A percentile compares a stretch with the other conserved stretches of the same genome.
phyloP scores from a whole-genome alignment of 2,329 filamentous ascomycete genomes.

The Rutstroemia sp. region DNA sequence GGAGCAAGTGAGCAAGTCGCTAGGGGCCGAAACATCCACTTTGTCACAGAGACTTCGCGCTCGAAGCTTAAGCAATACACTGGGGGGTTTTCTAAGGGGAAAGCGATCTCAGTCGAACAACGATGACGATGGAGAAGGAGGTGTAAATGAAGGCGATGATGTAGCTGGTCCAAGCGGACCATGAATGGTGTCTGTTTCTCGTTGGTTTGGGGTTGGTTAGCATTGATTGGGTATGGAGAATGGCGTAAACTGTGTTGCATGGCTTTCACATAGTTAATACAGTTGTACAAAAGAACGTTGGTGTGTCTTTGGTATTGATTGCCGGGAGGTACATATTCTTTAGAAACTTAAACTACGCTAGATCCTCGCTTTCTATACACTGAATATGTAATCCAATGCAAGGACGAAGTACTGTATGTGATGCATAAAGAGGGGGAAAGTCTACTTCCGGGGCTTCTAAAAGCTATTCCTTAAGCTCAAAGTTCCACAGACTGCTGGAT shows the following conservation, averaged over 20 bases:
- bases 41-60: conserved; percentile 21
- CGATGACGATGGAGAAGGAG: conserved; percentile 6
- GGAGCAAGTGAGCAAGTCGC: conserved; percentile 17
- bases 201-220: conserved; percentile 3
- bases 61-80: conserved; percentile 26
- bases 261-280: neutral
- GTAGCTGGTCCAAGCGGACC: conserved; percentile 25
- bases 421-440: too few relatives aligned
- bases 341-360: neutral
- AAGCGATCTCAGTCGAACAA: conserved; percentile 1
- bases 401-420: too few relatives aligned
- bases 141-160: conserved; percentile 16
- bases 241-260: neutral
- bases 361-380: neutral
- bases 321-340: neutral
- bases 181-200: conserved; percentile 6
- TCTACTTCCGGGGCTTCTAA: too few relatives aligned
- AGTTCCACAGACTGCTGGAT: too few relatives aligned
- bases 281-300: neutral
- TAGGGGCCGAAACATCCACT: conserved; percentile 11
- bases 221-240: conserved; percentile 6
- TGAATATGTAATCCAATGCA: neutral
- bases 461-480: too few relatives aligned
- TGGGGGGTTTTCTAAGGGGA: conserved; percentile 24
- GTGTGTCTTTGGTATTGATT: neutral